Evolutionary conservation across 257 asterid genomes (phyloP).

Genomic region (Petrea volubilis): DNA sequence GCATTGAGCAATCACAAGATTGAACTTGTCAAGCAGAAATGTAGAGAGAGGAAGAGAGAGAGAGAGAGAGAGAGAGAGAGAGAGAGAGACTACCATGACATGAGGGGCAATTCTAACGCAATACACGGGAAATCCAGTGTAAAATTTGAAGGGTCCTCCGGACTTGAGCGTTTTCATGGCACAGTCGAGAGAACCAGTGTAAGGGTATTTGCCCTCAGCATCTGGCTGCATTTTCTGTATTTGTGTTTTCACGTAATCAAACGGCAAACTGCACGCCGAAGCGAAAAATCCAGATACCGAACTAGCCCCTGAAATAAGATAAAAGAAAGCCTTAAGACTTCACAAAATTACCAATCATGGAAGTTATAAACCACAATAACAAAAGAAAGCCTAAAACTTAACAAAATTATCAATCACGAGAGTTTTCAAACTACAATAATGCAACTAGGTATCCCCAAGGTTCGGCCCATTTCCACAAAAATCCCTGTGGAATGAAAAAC

Average conservation of each 20-base stretch:
- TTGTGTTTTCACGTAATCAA: conserved; percentile 92
- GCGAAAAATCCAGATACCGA: conserved; percentile 88
- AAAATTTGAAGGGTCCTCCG: conserved; percentile 88
- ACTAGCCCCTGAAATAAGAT: conserved; percentile 73
- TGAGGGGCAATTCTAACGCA: conserved; percentile 97
- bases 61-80: conserved; percentile 3
- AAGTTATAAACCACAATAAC: neutral
- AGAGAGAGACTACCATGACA: conserved; percentile 72
- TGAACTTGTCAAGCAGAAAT: neutral
- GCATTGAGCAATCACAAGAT: neutral
- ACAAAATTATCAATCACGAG: neutral
- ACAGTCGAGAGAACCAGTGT: conserved; percentile 87
- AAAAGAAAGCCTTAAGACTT: neutral
- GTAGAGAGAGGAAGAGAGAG: neutral
- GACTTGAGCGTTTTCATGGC: conserved; percentile 70
- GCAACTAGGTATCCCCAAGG: neutral
- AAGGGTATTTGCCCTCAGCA: conserved; percentile 79
- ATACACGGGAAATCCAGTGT: conserved; percentile 94
- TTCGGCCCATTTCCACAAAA: no score
- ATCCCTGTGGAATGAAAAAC: no score
- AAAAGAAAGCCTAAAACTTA: neutral
- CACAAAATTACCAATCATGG: neutral
- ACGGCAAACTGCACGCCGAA: conserved; percentile 92
- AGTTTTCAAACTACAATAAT: neutral
- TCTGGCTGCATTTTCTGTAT: conserved; percentile 98